phyloP scores from a whole-genome alignment of 768 basidiomycete genomes.

The Mycena pura region DNA sequence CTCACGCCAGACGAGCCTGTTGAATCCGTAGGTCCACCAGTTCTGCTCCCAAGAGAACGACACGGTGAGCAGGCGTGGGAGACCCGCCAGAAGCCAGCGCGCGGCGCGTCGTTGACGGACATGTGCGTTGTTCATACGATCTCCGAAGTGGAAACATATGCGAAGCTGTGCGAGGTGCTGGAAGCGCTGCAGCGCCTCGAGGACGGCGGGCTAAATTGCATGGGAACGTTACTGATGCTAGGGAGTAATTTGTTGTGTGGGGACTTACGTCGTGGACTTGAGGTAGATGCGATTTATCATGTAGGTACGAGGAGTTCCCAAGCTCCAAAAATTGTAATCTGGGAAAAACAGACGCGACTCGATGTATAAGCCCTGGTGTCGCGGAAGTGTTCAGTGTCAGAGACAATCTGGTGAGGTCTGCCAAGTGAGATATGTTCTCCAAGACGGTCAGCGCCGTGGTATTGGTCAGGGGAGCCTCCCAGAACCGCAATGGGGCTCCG shows the following conservation, averaged over 20 bases:
- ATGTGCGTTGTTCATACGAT: background rate
- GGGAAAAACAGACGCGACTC: background rate
- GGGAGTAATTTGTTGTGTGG: background rate
- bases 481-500: background rate
- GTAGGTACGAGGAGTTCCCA: background rate
- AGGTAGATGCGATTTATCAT: too few species aligned
- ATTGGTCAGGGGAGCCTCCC: background rate
- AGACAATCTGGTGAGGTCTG: background rate
- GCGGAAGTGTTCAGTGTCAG: background rate
- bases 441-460: background rate
- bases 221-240: background rate
- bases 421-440: background rate
- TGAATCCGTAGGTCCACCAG: background rate
- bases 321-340: background rate
- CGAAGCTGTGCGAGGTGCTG: background rate
- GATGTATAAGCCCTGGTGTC: background rate
- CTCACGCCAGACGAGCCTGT: background rate
- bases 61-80: background rate
- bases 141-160: background rate
- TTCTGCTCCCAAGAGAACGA: background rate
- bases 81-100: background rate
- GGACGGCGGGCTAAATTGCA: background rate
- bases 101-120: background rate
- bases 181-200: background rate
- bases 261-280: background rate